Base-by-base conservation (phyloP, 2,329 filamentous ascomycete genomes). In the Phyllosticta ampelicida region DNA sequence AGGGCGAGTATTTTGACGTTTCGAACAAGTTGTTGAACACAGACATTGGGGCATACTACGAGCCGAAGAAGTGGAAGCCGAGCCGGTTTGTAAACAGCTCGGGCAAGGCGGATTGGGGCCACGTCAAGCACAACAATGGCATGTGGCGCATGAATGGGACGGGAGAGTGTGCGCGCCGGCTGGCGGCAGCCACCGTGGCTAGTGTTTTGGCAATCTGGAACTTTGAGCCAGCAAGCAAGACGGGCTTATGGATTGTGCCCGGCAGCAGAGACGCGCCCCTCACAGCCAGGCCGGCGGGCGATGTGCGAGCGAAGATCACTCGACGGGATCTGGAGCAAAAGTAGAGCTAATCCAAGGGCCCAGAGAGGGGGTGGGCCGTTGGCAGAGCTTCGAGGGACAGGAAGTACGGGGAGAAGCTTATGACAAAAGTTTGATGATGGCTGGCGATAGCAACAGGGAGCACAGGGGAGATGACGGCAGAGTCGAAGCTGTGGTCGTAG, bases 131-230 rank as follows among this genome's bases (percentile, higher is more conserved):
- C 53, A 48, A 55, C 30, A 49, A 52, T n/a, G 57, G 57, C 53
- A 59, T 59, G 57, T 59, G 57, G 57, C 29, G 44, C 16, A 55
- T 59, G 70, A 70, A 29, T 60, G 71, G 10, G 70, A 72, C 61
- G 61, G 61, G 56, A n/a, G 77, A 70, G 1, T 78, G 81, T 60
- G 78, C 77, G 2, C 75, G 81, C 62, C 72, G 74, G 51, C 74
- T 78, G 63, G 73, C 76, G 23, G 63, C 83, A 51, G 68, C 76
- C 21, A 77, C 80, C 50, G 73, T 76, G 1, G 80, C 80, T 18
- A 74, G 76, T 1, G 74, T 84, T 21, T 63, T 84, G 26, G 72
- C 75, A 8, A 73, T 81, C 63, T 84, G 80, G 80, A 77, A 83
- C 48, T 75, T 84, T 60, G 70, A 78, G 56, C 73, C 78, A 0